These are phyloP conservation scores for Chlorella vulgaris DNA, from an alignment of 139 green algal genomes.

Conservation along the genomic window DNA sequence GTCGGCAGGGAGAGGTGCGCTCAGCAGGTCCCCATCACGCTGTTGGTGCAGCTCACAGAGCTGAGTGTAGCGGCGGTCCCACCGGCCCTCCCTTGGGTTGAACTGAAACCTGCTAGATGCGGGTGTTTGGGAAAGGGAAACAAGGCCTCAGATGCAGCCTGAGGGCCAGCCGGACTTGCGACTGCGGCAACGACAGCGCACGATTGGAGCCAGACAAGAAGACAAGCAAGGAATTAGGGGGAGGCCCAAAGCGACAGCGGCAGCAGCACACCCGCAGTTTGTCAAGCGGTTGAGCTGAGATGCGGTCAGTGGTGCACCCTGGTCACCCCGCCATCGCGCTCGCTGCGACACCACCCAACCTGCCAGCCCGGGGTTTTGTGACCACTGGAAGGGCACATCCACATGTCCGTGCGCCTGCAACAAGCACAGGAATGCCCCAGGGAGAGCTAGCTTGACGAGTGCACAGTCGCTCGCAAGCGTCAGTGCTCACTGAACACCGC, in stretches of 20 bases:
- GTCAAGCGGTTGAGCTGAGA: constrained; percentile 18
- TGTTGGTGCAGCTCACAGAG: not conserved
- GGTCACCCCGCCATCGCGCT: constrained; percentile 3
- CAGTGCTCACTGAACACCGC: too few species aligned
- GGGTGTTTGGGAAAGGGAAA: not conserved
- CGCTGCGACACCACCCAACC: constrained; percentile 21
- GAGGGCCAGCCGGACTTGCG: too few species aligned
- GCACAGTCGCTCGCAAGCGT: too few species aligned
- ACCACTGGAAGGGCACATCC: constrained; percentile 18
- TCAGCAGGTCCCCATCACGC: not conserved
- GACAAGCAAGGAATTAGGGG: too few species aligned
- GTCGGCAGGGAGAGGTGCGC: not conserved
- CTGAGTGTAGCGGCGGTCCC: constrained; percentile 16
- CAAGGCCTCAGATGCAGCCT: not conserved
- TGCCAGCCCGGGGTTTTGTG: constrained; percentile 3
- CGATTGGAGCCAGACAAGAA: too few species aligned
- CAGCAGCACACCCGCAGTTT: constrained; percentile 14
- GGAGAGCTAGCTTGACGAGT: not conserved
- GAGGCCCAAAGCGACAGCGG: too few species aligned
- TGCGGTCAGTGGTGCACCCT: constrained; percentile 18
- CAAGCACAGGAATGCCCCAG: too few species aligned
- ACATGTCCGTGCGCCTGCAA: constrained; percentile 22
- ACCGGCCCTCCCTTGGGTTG: not conserved
- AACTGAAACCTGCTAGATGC: constrained; percentile 24
- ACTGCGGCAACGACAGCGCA: too few species aligned